Base-by-base conservation (phyloP, 306 rosid genomes). In the Parietaria judaica region DNA sequence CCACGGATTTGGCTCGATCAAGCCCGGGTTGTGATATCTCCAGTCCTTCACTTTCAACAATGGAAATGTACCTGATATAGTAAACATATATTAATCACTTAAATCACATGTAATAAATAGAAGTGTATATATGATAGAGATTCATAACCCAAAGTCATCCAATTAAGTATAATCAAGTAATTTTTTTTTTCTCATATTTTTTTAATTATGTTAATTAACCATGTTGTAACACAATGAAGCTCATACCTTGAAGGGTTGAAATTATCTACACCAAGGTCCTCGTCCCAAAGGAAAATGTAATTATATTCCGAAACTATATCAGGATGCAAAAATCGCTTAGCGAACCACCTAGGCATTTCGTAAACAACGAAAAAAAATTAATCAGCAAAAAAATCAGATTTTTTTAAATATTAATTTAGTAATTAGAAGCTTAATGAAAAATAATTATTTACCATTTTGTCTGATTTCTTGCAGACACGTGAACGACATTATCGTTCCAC, bases 211-310 rank as follows among this genome's bases (percentile, higher is more conserved):
- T 23, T 23, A 23, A 23, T 23, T 23, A 23, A 23, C 31, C 31
- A 23, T 23, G 31, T 3, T n/a, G 3, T 8, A 6, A 38, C 7
- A 15, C 16, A 13, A 8, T 14, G 16, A 8, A 41, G 51, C 15
- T 65, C 78, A 51, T 82, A 88, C 99, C 67, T 66, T 16, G 78
- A 31, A 35, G 99, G 99, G 41, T 82, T 56, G 79, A 92, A 92
- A 75, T 72, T 1, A 8, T 92, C 86, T 1, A 92, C 94, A 71
- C 99, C 99, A 51, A 92, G 88, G 78, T 92, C 99, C 72, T 92
- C 99, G 47, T 92, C 99, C 99, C 99, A 92, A 31, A 92, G 96
- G 78, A 92, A 92, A 71, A 92, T 69, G 72, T 92, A 86, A 62
- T 69, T 59, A 72, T 92, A 92, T 48, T 79, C 84, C 16, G 88